Conservation (phyloP, 2,329 filamentous ascomycete species). For the Aspergillus calidoustus region DNA sequence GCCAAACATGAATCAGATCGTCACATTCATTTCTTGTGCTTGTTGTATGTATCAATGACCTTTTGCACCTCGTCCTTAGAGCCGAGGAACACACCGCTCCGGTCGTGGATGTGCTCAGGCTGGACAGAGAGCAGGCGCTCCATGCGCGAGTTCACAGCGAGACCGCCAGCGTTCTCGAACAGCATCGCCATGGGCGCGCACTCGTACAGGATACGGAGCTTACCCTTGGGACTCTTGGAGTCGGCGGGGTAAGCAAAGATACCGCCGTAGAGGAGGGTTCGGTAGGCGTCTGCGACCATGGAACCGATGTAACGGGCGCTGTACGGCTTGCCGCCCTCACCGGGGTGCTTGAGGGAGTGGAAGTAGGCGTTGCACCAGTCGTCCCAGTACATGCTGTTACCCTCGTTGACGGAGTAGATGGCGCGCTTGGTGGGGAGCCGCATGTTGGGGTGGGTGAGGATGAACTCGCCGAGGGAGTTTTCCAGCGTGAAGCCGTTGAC, state of each 20-base stretch:
- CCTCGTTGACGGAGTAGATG: conserved; percentile 99
- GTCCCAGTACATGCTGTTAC: conserved; percentile 96
- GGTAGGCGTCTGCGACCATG: conserved; percentile 98
- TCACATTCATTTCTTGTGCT: conserved; percentile 37
- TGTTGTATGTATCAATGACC: conserved; percentile 81
- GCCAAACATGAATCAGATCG: background rate
- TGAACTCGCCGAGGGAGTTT: conserved; percentile 96
- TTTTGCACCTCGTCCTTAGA: conserved; percentile 95
- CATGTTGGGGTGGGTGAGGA: conserved; percentile 96
- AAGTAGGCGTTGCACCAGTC: conserved; percentile 87
- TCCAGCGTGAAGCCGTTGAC: conserved; percentile 99
- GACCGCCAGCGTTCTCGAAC: conserved; percentile 96
- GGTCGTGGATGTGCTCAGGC: conserved; percentile 92
- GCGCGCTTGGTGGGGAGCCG: conserved; percentile 74
- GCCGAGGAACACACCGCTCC: conserved; percentile 93
- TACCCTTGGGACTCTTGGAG: conserved; percentile 98
- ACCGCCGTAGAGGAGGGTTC: conserved; percentile 91
- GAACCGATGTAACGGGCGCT: conserved; percentile 92
- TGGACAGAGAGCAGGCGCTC: conserved; percentile 84
- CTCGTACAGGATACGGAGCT: conserved; percentile 95
- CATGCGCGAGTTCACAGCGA: conserved; percentile 92
- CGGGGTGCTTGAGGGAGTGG: conserved; percentile 81
- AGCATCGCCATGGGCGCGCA: conserved; percentile 99
- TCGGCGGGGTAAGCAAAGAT: conserved; percentile 98
- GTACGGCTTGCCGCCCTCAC: conserved; percentile 78